Evolutionary conservation across 768 basidiomycete species (phyloP), one percentile per base, ranked within the genome.

Genomic region (Boletus rufocinnamomeus): DNA sequence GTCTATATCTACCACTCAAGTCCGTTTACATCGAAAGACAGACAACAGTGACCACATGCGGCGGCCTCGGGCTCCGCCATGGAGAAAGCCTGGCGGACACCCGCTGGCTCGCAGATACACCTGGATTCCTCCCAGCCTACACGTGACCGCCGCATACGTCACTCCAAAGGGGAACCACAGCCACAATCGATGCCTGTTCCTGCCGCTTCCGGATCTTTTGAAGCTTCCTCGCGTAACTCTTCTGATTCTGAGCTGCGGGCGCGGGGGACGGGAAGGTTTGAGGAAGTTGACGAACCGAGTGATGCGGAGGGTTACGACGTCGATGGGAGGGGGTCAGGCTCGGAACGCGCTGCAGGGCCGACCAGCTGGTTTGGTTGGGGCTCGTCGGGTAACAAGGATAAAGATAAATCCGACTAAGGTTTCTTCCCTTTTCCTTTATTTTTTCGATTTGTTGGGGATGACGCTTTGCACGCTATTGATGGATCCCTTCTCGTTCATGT

Each of bases 241-340:
- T 82, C 82, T 21, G 69, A 74, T 49, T 75, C 78, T 8, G 78
- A 77, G 32, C 49, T 79, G 7, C 77, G 84, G 41, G 81, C 80
- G 65, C 77, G 84, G 13, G 75, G 75, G 17, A 77, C 67, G 19
- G 79, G 79, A 28, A 75, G 59, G 66, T 87, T 87, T 60, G 89
- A 90, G 63, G 87, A 91, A 73, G 80, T 85, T 2, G 84, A 86
- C 59, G 83, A 86, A n/a, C 83, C 83, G 43, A 86, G 85, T 56
- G 88, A 91, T 61, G 80, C 78, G 16, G 89, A 91, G 60, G 86
- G 83, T 7, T 82, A 88, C 55, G 82, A 84, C 54, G 75, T 75
- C 11, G 46, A 58, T n/a, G 57, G 44, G 21, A 67, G 41, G 34
- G 60, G 55, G 57, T 58, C 66, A 25, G 48, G 67, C 37, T 44